Evolutionary conservation across 2,329 filamentous ascomycete genomes (phyloP).

Genomic region (Alternaria sp.): DNA sequence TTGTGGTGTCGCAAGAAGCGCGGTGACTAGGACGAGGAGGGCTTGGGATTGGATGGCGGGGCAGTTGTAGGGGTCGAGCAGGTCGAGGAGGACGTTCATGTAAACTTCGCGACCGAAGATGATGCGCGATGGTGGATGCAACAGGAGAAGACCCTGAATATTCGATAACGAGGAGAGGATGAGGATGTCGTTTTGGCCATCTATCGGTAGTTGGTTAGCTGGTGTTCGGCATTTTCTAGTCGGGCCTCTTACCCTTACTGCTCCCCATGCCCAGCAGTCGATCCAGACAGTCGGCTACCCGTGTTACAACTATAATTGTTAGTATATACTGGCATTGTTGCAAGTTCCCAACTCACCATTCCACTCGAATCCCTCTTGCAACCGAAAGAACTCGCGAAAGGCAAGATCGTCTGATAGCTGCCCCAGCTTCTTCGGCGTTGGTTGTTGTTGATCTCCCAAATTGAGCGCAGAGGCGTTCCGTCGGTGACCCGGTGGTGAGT

Average conservation of each 20-base stretch:
- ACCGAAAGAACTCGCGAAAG: constrained; percentile 93
- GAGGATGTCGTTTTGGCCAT: constrained; percentile 84
- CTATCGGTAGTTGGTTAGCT: constrained; percentile 41
- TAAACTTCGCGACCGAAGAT: constrained; percentile 88
- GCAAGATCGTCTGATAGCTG: constrained; percentile 82
- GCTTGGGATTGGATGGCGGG: constrained; percentile 90
- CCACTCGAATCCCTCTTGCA: constrained; percentile 98
- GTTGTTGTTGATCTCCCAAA: constrained; percentile 38
- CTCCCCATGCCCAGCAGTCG: constrained; percentile 80
- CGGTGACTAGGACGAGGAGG: constrained; percentile 86
- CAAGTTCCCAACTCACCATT: constrained; percentile 65
- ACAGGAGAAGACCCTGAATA: constrained; percentile 83
- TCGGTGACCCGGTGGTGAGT: constrained; percentile 41
- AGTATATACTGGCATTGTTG: not conserved
- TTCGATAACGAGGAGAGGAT: constrained; percentile 88
- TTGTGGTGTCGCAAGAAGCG: constrained; percentile 81
- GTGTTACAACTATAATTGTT: constrained; percentile 69
- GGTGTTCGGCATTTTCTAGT: not conserved
- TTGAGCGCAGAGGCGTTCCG: constrained; percentile 49
- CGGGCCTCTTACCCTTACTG: constrained; percentile 47
- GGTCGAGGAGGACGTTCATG: constrained; percentile 96
- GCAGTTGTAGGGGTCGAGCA: constrained; percentile 88
- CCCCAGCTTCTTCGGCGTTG: constrained; percentile 59
- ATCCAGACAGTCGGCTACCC: constrained; percentile 85
- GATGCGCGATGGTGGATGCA: constrained; percentile 87